phyloP scores from a whole-genome alignment of 176 grass and related monocot species.

The Panicum miliaceum region DNA sequence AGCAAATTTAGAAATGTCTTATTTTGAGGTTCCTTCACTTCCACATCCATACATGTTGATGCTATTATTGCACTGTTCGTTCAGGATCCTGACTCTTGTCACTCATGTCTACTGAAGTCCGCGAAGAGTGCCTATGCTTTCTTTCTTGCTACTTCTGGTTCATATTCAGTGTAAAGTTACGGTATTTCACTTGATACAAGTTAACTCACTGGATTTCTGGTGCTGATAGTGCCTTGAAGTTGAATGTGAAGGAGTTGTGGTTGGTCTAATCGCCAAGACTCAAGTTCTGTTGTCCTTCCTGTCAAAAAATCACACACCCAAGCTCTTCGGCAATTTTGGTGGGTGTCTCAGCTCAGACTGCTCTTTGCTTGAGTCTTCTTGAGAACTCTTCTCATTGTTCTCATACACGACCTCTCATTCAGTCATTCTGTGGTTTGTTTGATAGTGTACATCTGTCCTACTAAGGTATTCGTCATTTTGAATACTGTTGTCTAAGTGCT shows the following conservation, averaged over 20 bases:
- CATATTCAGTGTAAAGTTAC: conserved; percentile 58
- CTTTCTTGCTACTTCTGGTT: conserved; percentile 70
- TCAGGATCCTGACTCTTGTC: conserved; percentile 47
- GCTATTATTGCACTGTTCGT: background rate
- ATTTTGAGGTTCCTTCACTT: background rate
- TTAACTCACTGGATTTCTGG: conserved; percentile 40
- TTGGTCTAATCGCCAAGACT: conserved; percentile 42
- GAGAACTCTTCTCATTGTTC: background rate
- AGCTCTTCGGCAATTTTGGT: background rate
- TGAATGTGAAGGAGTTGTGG: conserved; percentile 48
- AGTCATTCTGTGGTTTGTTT: background rate
- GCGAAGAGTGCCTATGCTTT: conserved; percentile 50
- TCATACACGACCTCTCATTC: background rate
- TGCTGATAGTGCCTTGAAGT: conserved; percentile 46
- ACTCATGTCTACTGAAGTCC: conserved; percentile 59
- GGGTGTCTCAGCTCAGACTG: background rate
- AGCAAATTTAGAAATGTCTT: background rate
- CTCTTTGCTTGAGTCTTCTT: conserved; percentile 43
- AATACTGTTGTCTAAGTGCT: background rate
- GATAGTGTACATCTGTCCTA: background rate
- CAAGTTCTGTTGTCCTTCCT: conserved; percentile 37
- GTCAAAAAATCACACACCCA: background rate
- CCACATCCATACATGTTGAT: background rate
- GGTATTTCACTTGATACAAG: conserved; percentile 63
- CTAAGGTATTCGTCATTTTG: background rate